Evolutionary conservation across 2,329 filamentous ascomycete species (phyloP).

Genomic region (Septoria linicola): DNA sequence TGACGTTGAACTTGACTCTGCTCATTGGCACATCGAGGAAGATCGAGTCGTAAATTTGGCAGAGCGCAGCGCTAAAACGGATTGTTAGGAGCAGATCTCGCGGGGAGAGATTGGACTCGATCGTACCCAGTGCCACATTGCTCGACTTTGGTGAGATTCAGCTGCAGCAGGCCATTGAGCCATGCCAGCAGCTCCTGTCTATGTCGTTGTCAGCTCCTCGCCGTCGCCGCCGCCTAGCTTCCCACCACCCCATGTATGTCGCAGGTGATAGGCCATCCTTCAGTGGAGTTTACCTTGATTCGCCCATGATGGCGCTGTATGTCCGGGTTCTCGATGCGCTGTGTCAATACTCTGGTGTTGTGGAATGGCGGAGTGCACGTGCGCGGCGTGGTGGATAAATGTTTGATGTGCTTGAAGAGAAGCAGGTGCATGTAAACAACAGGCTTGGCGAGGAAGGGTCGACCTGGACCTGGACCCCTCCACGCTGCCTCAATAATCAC

Average conservation of each 20-base stretch:
- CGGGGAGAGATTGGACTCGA: slow-evolving; percentile 37
- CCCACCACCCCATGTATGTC: no score
- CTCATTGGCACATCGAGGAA: slow-evolving; percentile 94
- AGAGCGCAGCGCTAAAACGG: slow-evolving; percentile 75
- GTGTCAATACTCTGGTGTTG: neutral
- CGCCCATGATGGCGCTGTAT: slow-evolving; percentile 26
- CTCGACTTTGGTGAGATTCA: slow-evolving; percentile 97
- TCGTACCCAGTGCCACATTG: slow-evolving; percentile 94
- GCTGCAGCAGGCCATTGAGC: slow-evolving; percentile 95
- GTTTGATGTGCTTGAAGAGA: no score
- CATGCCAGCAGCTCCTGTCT: slow-evolving; percentile 96
- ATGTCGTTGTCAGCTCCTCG: slow-evolving; percentile 19
- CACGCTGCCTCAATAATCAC: no score
- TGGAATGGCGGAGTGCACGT: slow-evolving; percentile 2
- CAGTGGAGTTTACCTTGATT: slow-evolving; percentile 14
- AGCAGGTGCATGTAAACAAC: no score
- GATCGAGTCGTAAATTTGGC: slow-evolving; percentile 98
- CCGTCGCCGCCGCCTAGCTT: slow-evolving; percentile 1
- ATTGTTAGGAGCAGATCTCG: slow-evolving; percentile 17
- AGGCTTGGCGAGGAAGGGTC: no score
- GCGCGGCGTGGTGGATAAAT: neutral
- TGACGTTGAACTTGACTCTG: slow-evolving; percentile 97
- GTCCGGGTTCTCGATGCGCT: neutral
- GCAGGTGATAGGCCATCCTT: no score
- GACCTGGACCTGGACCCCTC: no score